A percentile compares a stretch with the other conserved stretches of the same genome.
Evolutionary conservation across 1,284 basidiomycete species (phyloP).

Genomic region (Malassezia psittaci): DNA sequence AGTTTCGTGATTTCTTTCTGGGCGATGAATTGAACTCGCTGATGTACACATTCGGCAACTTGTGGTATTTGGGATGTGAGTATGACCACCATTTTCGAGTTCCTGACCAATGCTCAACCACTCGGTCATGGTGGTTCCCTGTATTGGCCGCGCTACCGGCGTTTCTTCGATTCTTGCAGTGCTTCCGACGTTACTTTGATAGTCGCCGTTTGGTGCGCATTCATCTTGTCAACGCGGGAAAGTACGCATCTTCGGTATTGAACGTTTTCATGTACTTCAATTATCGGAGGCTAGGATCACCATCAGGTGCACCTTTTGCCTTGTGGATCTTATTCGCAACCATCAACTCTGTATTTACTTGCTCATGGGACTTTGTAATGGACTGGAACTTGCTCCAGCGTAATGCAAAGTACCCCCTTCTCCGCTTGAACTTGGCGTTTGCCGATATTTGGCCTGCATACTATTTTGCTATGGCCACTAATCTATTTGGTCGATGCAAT

Average conservation of each 20-base stretch:
- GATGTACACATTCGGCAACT: constrained; percentile 47
- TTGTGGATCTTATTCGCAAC: constrained; percentile 54
- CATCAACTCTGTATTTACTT: constrained; percentile 62
- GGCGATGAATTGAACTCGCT: constrained; percentile 48
- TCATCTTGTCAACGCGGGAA: constrained; percentile 71
- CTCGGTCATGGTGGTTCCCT: constrained; percentile 40
- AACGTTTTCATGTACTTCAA: constrained; percentile 43
- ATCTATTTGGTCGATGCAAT: constrained; percentile 65
- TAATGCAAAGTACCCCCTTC: constrained; percentile 56
- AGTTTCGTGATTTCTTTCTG: constrained; percentile 47
- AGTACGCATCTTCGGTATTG: constrained; percentile 38
- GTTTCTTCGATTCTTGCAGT: constrained; percentile 68
- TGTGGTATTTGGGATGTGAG: constrained; percentile 59
- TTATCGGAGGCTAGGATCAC: constrained; percentile 36
- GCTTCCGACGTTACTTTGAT: constrained; percentile 72
- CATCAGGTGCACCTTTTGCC: constrained; percentile 10
- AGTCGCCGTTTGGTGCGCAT: constrained; percentile 56
- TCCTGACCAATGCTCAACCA: constrained; percentile 28
- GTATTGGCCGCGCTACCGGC: constrained; percentile 60
- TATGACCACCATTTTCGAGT: constrained; percentile 51
- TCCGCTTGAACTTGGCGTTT: constrained; percentile 60
- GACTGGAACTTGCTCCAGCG: constrained; percentile 59
- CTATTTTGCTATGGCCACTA: constrained; percentile 53
- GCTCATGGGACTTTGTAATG: constrained; percentile 61
- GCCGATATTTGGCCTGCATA: constrained; percentile 44